A percentile compares a stretch with the other conserved stretches of the same genome.
Conservation (phyloP, 73 alveolate genomes). For the Stentor roeselii region DNA sequence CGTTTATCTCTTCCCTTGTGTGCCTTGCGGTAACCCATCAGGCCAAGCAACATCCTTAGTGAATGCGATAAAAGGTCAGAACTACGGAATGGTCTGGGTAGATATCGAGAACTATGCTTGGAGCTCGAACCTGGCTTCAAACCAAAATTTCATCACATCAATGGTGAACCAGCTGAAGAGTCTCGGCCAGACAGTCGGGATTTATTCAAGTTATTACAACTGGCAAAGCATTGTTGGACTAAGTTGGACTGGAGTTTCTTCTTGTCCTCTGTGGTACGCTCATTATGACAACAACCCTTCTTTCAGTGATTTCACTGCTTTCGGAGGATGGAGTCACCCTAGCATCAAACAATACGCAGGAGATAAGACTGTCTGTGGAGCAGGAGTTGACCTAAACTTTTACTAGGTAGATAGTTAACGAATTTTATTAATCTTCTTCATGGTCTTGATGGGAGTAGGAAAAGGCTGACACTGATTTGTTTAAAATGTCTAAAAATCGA, state of each 20-base stretch:
- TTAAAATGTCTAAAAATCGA: too few relatives aligned
- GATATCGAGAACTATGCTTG: constrained; percentile 80
- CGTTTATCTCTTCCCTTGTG: too few relatives aligned
- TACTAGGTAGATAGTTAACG: too few relatives aligned
- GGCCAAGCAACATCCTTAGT: too few relatives aligned
- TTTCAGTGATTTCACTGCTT: constrained; percentile 59
- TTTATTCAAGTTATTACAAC: constrained; percentile 50
- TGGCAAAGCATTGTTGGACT: constrained; percentile 68
- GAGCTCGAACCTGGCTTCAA: constrained; percentile 46
- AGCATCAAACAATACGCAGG: constrained; percentile 70
- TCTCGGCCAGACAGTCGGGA: constrained; percentile 61
- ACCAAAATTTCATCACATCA: constrained; percentile 50
- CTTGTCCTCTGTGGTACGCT: constrained; percentile 79
- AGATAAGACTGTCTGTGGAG: constrained; percentile 60
- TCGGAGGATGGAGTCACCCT: constrained; percentile 80
- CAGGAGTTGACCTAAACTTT: constrained; percentile 68
- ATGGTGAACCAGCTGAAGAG: constrained; percentile 42
- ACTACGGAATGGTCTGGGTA: constrained; percentile 73
- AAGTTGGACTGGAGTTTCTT: constrained; percentile 46
- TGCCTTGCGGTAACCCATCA: too few relatives aligned
- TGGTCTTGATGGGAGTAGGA: too few relatives aligned
- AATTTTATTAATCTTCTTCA: too few relatives aligned
- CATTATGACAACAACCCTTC: constrained; percentile 72
- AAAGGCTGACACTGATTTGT: too few relatives aligned
- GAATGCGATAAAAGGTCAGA: constrained; percentile 36